Conservation (phyloP, 441 rosid species). For the Heliophila coronopifolia region DNA sequence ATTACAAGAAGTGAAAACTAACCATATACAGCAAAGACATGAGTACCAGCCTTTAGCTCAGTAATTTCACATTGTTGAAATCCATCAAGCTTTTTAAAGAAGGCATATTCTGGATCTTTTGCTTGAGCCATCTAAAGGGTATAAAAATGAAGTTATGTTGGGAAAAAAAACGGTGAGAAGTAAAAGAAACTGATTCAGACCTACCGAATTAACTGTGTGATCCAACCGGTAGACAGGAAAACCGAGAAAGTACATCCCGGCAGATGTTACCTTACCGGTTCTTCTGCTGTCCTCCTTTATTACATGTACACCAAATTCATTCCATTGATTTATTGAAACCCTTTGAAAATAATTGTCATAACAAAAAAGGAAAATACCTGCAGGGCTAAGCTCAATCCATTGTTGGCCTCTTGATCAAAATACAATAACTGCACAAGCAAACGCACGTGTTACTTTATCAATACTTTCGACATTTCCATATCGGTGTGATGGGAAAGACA, state of each 20-base stretch:
- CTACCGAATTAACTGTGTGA: conserved; percentile 61
- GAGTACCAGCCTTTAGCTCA: conserved; percentile 78
- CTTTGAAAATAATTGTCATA: background rate
- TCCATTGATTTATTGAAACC: background rate
- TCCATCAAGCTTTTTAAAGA: conserved; percentile 83
- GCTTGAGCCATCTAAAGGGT: conserved; percentile 58
- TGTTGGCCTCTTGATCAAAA: conserved; percentile 69
- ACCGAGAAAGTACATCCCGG: conserved; percentile 95
- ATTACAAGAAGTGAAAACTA: conserved; percentile 27
- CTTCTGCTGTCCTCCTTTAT: conserved; percentile 70
- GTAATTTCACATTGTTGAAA: conserved; percentile 90
- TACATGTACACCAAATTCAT: background rate
- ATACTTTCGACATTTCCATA: background rate
- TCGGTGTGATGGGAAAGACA: conserved; percentile 7
- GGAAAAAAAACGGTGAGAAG: conserved; percentile 7
- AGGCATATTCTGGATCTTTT: conserved; percentile 82
- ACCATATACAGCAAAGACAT: conserved; percentile 90
- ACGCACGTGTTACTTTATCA: background rate
- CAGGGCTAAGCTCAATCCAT: conserved; percentile 79
- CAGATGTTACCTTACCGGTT: conserved; percentile 70
- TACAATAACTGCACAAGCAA: conserved; percentile 67
- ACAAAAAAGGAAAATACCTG: conserved; percentile 65
- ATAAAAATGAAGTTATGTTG: conserved; percentile 14
- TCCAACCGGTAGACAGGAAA: conserved; percentile 85
- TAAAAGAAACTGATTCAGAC: conserved; percentile 16